These are phyloP conservation scores for Suhomyces sp. DNA, from an alignment of 805 yeast genomes.

Conservation along the genomic window DNA sequence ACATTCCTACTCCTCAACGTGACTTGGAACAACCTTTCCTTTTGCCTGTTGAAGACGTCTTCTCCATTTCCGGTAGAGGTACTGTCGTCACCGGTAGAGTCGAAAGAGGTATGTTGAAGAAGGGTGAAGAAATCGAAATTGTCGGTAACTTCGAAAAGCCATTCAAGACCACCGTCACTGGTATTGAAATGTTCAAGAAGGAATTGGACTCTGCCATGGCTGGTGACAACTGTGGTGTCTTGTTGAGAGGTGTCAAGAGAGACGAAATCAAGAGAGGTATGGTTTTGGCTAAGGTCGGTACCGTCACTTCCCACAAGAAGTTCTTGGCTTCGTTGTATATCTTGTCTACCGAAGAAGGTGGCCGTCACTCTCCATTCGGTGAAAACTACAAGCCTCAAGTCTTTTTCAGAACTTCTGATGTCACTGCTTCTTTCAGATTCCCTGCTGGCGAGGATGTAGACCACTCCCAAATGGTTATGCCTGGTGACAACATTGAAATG, in stretches of 20 bases:
- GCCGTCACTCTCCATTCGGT: conserved; percentile 97
- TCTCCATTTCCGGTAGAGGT: conserved; percentile 99
- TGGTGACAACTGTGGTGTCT: conserved; percentile 98
- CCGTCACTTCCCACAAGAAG: conserved; percentile 90
- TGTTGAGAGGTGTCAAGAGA: conserved; percentile 97
- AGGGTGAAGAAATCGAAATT: conserved; percentile 97
- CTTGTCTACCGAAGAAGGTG: conserved; percentile 96
- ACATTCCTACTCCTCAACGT: conserved; percentile 95
- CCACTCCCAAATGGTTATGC: conserved; percentile 87
- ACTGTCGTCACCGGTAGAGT: conserved; percentile 99
- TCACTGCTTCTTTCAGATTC: conserved; percentile 85
- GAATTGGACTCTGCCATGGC: conserved; percentile 97
- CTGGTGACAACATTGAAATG: conserved; percentile 99
- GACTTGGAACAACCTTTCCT: conserved; percentile 94
- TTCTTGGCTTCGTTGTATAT: conserved; percentile 91
- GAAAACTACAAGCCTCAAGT: conserved; percentile 98
- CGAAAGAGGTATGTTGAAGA: conserved; percentile 95
- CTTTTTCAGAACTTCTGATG: conserved; percentile 95
- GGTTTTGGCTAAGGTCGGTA: conserved; percentile 91
- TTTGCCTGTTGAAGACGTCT: conserved; percentile 96
- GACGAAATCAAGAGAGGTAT: conserved; percentile 96
- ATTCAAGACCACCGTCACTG: conserved; percentile 91
- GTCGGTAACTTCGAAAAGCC: conserved; percentile 89
- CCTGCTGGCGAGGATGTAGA: conserved; percentile 73
- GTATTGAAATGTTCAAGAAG: conserved; percentile 99